phyloP scores from a whole-genome alignment of 169 alveolate genomes.

The Plasmodium inui region DNA sequence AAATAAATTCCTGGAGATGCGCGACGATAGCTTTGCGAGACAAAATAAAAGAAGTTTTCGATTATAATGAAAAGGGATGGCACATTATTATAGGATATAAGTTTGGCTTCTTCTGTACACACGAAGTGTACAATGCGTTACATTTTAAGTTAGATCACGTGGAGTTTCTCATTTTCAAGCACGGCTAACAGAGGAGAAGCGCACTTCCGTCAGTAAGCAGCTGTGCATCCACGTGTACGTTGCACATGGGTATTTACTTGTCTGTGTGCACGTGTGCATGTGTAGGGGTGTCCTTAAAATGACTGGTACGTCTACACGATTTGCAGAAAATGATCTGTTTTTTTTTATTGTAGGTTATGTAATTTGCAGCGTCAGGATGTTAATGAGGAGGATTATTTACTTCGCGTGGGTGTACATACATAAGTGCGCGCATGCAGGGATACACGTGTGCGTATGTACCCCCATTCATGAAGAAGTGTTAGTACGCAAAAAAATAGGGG shows the following conservation, averaged over 20 bases:
- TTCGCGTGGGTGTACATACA: conserved; percentile 1
- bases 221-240: neutral
- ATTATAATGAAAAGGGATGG: conserved; percentile 75
- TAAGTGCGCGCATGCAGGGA: neutral
- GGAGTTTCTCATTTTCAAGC: conserved; percentile 67
- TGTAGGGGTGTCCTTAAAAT: neutral
- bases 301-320: neutral
- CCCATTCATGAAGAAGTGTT: neutral
- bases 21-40: conserved; percentile 74
- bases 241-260: neutral
- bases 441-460: neutral
- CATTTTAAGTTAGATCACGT: conserved; percentile 72
- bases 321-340: neutral
- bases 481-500: neutral
- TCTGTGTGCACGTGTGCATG: neutral
- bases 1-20: conserved; percentile 73
- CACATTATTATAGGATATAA: conserved; percentile 64
- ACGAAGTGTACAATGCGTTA: conserved; percentile 68
- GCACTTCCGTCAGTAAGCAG: neutral
- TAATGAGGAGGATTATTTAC: neutral
- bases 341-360: neutral
- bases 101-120: conserved; percentile 74
- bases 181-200: conserved; percentile 23
- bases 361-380: neutral
- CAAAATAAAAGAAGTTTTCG: conserved; percentile 60